These are phyloP conservation scores for Dictyostelium capitatum DNA, from an alignment of 78 protist genomes.

Conservation along the genomic window DNA sequence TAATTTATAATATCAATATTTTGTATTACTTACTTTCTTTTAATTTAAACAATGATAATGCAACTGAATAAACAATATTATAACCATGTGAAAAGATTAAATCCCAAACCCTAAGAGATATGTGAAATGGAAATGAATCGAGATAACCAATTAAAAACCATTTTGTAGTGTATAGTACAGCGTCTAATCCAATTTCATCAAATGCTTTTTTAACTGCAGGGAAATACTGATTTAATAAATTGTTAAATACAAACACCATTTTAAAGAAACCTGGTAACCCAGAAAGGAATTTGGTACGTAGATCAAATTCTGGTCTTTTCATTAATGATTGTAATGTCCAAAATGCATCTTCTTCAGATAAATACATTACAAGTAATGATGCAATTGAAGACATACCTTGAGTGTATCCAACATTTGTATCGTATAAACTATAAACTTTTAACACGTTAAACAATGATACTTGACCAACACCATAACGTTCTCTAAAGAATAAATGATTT, in stretches of 20 bases:
- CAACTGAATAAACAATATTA: conserved; percentile 61
- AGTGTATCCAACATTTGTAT: conserved; percentile 52
- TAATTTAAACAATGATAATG: conserved; percentile 21
- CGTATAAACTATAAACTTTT: conserved; percentile 39
- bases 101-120: conserved; percentile 50
- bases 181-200: neutral
- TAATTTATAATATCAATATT: too few relatives aligned
- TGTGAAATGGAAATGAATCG: conserved; percentile 57
- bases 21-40: conserved; percentile 43
- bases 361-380: conserved; percentile 52
- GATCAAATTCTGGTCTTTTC: conserved; percentile 25
- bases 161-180: conserved; percentile 46
- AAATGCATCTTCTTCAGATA: conserved; percentile 70
- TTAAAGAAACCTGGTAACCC: conserved; percentile 40
- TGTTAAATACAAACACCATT: conserved; percentile 52
- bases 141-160: conserved; percentile 70
- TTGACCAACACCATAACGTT: conserved; percentile 76
- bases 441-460: conserved; percentile 49
- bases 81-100: conserved; percentile 51
- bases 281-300: conserved; percentile 18
- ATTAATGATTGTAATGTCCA: conserved; percentile 74
- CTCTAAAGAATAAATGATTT: conserved; percentile 46
- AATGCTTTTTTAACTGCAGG: conserved; percentile 33
- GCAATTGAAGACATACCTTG: conserved; percentile 78
- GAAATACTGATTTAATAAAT: conserved; percentile 9